A percentile compares a stretch with the other conserved stretches of the same genome.
These are phyloP conservation scores for Linnemannia schmuckeri DNA, from an alignment of 192 early-diverging fungal species.

Conservation along the genomic window DNA sequence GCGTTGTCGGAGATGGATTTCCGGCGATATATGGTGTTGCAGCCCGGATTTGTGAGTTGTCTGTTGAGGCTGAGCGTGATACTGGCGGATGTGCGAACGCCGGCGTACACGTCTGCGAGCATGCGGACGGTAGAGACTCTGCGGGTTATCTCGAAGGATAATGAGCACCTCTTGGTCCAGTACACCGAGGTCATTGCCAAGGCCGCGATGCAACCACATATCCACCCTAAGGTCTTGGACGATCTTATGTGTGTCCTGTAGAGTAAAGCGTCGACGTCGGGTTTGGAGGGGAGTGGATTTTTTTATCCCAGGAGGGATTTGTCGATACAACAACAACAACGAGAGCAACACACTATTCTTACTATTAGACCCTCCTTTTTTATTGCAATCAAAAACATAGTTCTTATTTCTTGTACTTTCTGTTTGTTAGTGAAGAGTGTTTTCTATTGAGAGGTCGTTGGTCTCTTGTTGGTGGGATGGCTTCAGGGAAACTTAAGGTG, in stretches of 20 bases:
- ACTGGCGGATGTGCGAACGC: slow-evolving; percentile 45
- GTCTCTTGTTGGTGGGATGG: too few species aligned
- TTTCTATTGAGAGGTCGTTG: too few species aligned
- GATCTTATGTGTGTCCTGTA: slow-evolving; percentile 53
- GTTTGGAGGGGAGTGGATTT: too few species aligned
- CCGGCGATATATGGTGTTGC: slow-evolving; percentile 43
- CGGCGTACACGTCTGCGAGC: slow-evolving; percentile 37
- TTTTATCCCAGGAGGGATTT: too few species aligned
- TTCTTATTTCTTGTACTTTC: too few species aligned
- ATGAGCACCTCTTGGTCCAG: slow-evolving; percentile 50
- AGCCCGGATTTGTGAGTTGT: slow-evolving; percentile 50
- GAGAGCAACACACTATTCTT: too few species aligned
- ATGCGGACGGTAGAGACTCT: slow-evolving; percentile 54
- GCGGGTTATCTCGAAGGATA: slow-evolving; percentile 45
- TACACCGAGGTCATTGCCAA: slow-evolving; percentile 53
- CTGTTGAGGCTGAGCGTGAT: slow-evolving; percentile 41
- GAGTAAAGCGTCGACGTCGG: too few species aligned
- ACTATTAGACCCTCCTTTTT: too few species aligned
- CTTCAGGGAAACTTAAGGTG: too few species aligned
- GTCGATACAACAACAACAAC: too few species aligned
- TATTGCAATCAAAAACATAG: too few species aligned
- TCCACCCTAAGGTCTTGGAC: slow-evolving; percentile 47
- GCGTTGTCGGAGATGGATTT: slow-evolving; percentile 43
- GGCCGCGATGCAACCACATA: slow-evolving; percentile 49
- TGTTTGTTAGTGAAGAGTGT: too few species aligned